Conservation (phyloP, 1,284 basidiomycete genomes). For the Coniferiporia weirii region DNA sequence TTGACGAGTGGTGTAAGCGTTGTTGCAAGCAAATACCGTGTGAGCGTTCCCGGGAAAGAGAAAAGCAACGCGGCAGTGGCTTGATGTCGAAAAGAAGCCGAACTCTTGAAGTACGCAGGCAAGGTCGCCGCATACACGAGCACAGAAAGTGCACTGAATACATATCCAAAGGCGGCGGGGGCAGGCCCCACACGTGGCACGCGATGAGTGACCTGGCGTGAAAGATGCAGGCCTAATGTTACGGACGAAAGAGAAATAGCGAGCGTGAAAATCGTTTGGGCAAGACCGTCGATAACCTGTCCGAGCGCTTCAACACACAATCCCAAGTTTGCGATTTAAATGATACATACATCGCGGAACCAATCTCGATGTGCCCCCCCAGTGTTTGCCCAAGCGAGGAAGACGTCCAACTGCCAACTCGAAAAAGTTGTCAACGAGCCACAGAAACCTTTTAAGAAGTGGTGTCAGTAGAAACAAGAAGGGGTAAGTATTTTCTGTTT, state of each 20-base stretch:
- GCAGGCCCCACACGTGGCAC: conserved; percentile 39
- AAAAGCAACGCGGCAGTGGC: conserved; percentile 89
- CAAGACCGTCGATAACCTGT: conserved; percentile 84
- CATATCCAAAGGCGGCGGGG: conserved; percentile 36
- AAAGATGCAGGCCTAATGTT: conserved; percentile 55
- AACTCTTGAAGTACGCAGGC: conserved; percentile 73
- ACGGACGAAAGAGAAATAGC: conserved; percentile 64
- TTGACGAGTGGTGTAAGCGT: conserved; percentile 63
- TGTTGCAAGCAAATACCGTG: conserved; percentile 77
- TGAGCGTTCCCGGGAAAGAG: conserved; percentile 83
- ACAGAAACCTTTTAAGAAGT: conserved; percentile 68
- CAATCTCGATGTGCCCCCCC: conserved; percentile 55
- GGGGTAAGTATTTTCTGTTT: not conserved
- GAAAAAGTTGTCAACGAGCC: conserved; percentile 97
- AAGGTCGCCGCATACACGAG: conserved; percentile 63
- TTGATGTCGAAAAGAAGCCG: conserved; percentile 67
- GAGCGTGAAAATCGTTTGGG: conserved; percentile 76
- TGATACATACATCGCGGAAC: conserved; percentile 68
- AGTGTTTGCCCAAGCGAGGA: conserved; percentile 80
- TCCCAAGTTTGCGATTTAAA: not conserved
- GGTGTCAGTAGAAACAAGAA: not conserved
- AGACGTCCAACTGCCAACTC: conserved; percentile 88
- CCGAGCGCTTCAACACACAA: conserved; percentile 1
- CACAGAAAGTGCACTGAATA: conserved; percentile 44
- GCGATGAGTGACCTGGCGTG: conserved; percentile 36